Base-by-base conservation (phyloP, 495 filamentous ascomycete species). In the Jackrogersella minutella region DNA sequence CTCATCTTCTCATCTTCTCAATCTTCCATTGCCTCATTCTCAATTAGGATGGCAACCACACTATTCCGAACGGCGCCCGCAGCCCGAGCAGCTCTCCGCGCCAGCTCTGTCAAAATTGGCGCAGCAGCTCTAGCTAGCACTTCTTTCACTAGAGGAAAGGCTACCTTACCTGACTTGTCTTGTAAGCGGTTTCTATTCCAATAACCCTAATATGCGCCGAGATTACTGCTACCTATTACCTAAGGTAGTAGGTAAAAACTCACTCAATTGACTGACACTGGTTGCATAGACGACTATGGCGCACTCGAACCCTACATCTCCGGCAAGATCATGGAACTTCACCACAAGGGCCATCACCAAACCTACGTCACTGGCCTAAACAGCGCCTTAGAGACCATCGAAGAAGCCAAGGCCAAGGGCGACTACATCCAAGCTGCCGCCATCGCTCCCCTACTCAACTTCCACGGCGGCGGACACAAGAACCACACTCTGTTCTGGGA, bases 401-500 rank as follows among this genome's bases (percentile, higher is more conserved):
- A 73, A 33, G 82, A 84, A 40, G 89, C 90, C 28, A 77, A 85
- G 69, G 71, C 75, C 30, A 83, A 81, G 64, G 78, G 82, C 43
- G 84, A 92, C 78, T 82, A 88, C 61, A 73, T 85, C 31, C 81
- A 88, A 34, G 89, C 93, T 68, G 93, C 97, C 69, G 84, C 90
- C 7, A 79, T 96, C 39, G 92, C 93, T 73, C 90, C 93, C 0
- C 76, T 91, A 58, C 89, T 99, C 82, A 98, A 96, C 85, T 99
- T 99, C 86, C 87, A 99, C 80, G 95, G 96, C 52, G 94, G 93
- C 69, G 94, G 94, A 44, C 94, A 98, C 81, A 76, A 95, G 73
- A 98, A 97, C 84, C 94, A 98, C 84, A 85, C 85, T 21, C 86
- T 98, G 39, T 98, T 98, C 86, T 98, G 95, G 95, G 92, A 98